Base-by-base conservation (phyloP, 129 eudicot species). In the Arctium minus region DNA sequence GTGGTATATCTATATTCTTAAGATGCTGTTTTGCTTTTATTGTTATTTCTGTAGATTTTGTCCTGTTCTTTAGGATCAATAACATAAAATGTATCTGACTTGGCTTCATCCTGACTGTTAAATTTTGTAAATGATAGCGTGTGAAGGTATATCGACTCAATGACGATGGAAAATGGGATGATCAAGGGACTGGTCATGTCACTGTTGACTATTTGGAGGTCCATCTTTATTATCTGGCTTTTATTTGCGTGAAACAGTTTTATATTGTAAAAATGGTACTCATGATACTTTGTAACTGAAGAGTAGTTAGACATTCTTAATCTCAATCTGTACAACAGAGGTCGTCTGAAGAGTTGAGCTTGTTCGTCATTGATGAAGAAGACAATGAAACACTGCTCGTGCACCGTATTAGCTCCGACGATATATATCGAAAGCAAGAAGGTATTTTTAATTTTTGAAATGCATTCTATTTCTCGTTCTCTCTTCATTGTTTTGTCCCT, bases 91-190 rank as follows among this genome's bases (percentile, higher is more conserved):
- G 64, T 73, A 3, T 13, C 65, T 38, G 8, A 27, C 40, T 53
- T 77, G 79, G 38, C 8, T 60, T 77, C 37, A 50, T 15, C 13
- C 74, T 77, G 48, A 70, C 44, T 37, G 48, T 72, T 36, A 22
- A 32, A 38, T 73, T 30, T 72, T 74, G 18, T 84, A 56, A 72
- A 40, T 72, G 79, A 72, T 87, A 94, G 98, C 96, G 93, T 78
- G 98, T 91, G 11, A 94, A 91, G 89, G 96, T 94, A 42, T 94
- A 94, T 73, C 94, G 97, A 62, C 81, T 91, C 84, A 91, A 80
- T 87, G 92, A 87, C 33, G 97, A 94, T 87, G 96, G 97, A 56
- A 92, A 92, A 84, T 94, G 98, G 98, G 98, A 94, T 86, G 98
- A 94, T 86, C 97, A 89, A 87, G 98, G 98, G 85, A 92, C 97